phyloP scores from a whole-genome alignment of 352 stramenopile genomes.

The Pythium sp. region DNA sequence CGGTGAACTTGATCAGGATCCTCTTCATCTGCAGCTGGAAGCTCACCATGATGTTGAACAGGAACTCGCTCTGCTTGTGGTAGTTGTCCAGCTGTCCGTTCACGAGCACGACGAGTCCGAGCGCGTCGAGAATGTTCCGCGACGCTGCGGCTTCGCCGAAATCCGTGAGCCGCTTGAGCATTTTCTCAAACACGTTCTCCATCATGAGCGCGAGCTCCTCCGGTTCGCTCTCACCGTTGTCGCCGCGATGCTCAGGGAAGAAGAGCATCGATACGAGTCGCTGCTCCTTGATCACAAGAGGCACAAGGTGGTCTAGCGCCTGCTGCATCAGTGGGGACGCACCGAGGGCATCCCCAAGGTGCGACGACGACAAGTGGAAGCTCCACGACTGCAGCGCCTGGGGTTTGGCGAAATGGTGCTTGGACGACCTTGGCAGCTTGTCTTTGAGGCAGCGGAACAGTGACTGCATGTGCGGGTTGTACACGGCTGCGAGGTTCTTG shows the following conservation, averaged over 20 bases:
- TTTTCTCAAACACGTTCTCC: slow-evolving; percentile 71
- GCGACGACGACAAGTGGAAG: slow-evolving; percentile 60
- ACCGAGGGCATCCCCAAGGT: slow-evolving; percentile 45
- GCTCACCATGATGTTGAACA: slow-evolving; percentile 67
- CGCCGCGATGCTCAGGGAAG: slow-evolving; percentile 32
- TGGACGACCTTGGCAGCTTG: slow-evolving; percentile 47
- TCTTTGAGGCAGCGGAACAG: slow-evolving; percentile 61
- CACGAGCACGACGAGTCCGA: slow-evolving; percentile 56
- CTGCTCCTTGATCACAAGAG: slow-evolving; percentile 54
- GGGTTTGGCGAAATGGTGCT: slow-evolving; percentile 53
- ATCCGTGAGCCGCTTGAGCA: slow-evolving; percentile 63
- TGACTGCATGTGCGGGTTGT: slow-evolving; percentile 50
- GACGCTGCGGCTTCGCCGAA: slow-evolving; percentile 60
- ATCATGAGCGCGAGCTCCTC: slow-evolving; percentile 59
- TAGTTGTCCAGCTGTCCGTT: slow-evolving; percentile 40
- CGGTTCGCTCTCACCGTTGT: slow-evolving; percentile 17
- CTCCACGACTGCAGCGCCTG: slow-evolving; percentile 66
- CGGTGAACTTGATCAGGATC: slow-evolving; percentile 73
- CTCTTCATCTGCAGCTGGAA: slow-evolving; percentile 83
- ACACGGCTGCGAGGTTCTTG: slow-evolving; percentile 49
- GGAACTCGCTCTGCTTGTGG: slow-evolving; percentile 52
- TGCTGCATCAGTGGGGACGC: slow-evolving; percentile 64
- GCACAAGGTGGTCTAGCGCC: slow-evolving; percentile 62
- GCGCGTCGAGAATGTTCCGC: slow-evolving; percentile 64
- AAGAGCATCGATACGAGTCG: slow-evolving; percentile 40